These are phyloP conservation scores for Aspergillus luchuensis DNA, from an alignment of 2,329 filamentous ascomycete species.

Conservation along the genomic window DNA sequence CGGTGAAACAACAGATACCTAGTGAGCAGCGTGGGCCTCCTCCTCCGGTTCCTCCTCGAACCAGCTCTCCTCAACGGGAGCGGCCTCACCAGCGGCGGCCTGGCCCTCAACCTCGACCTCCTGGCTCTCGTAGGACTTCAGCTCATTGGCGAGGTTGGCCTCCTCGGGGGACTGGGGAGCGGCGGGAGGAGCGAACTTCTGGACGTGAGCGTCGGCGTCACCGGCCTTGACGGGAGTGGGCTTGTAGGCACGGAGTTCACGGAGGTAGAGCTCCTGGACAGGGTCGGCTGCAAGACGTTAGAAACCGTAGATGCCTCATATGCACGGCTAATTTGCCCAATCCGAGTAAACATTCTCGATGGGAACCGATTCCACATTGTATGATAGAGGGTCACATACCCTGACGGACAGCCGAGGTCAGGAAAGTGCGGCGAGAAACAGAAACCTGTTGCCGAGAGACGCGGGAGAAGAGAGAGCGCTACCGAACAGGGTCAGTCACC, in stretches of 20 bases:
- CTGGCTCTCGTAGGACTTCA: conserved; percentile 94
- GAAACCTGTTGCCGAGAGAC: conserved; percentile 60
- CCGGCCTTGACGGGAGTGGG: conserved; percentile 76
- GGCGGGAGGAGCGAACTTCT: conserved; percentile 79
- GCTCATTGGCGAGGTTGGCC: conserved; percentile 83
- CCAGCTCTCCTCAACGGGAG: conserved; percentile 71
- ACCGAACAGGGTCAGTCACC: conserved; percentile 23
- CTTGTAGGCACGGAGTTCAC: conserved; percentile 96
- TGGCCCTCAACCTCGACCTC: conserved; percentile 92
- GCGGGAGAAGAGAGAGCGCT: conserved; percentile 65
- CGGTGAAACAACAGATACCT: conserved; percentile 31
- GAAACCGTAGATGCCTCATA: conserved; percentile 11
- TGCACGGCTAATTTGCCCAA: conserved; percentile 3
- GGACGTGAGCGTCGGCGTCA: conserved; percentile 87
- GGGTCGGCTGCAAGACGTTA: conserved; percentile 72
- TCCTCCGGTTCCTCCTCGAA: conserved; percentile 71
- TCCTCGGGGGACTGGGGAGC: conserved; percentile 89
- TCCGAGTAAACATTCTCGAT: background rate
- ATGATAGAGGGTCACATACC: conserved; percentile 50
- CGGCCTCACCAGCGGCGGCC: conserved; percentile 63
- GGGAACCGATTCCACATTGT: conserved; percentile 26
- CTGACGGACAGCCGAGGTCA: conserved; percentile 63
- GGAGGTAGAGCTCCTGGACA: conserved; percentile 96
- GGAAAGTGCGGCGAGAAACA: conserved; percentile 63
- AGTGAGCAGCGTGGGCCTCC: conserved; percentile 50